Conservation (phyloP, 306 rosid genomes). For the apple (Malus domestica) region DNA sequence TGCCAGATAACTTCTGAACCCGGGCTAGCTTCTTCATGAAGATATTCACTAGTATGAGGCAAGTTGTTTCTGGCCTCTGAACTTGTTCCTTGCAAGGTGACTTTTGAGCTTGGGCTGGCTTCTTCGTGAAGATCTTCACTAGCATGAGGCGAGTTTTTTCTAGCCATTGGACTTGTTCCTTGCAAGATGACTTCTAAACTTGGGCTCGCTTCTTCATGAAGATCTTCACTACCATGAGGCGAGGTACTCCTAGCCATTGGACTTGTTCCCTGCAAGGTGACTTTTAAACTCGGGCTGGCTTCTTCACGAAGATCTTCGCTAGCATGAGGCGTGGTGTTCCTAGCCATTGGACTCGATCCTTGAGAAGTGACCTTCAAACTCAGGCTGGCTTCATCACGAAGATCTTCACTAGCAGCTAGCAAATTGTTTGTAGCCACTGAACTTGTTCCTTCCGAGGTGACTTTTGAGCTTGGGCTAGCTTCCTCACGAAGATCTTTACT, state of each 20-base stretch:
- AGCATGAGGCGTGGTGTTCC: background rate
- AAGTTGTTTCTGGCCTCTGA: constrained; percentile 1
- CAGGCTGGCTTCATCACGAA: background rate
- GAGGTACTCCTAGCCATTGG: background rate
- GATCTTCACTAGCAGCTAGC: background rate
- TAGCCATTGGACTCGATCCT: background rate
- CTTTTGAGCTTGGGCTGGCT: background rate
- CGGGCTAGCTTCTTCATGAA: background rate
- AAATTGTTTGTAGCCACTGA: background rate
- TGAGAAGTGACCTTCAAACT: background rate
- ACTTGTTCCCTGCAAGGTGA: background rate
- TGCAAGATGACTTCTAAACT: background rate
- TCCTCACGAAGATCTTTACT: background rate
- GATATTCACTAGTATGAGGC: background rate
- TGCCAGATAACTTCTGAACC: background rate
- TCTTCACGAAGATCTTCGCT: background rate
- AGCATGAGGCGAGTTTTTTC: background rate
- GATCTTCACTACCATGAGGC: background rate
- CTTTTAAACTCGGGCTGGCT: background rate
- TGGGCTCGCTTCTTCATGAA: background rate
- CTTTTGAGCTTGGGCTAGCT: background rate
- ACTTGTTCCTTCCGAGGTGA: background rate
- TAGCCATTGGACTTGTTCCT: background rate
- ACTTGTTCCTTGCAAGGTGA: background rate
- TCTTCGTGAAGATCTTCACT: background rate